Conservation (phyloP, 495 filamentous ascomycete species). For the Penicillium pulvis region DNA sequence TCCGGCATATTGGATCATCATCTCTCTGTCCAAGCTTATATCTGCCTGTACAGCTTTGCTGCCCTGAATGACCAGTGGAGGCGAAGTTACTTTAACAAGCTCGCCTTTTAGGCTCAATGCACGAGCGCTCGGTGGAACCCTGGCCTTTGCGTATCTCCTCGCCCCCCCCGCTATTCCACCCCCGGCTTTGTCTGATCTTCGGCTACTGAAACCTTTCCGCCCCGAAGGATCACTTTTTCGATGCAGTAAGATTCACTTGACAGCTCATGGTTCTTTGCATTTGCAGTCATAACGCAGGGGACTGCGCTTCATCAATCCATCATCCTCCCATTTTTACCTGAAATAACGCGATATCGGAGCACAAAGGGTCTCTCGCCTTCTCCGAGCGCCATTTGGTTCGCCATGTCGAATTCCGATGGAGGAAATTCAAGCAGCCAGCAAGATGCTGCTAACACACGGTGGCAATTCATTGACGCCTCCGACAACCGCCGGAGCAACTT, state of each 20-base stretch:
- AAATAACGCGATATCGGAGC: neutral
- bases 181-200: neutral
- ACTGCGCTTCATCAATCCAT: neutral
- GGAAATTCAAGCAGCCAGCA: neutral
- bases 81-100: neutral
- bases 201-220: neutral
- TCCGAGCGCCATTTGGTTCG: neutral
- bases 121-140: neutral
- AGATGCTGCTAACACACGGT: conserved; percentile 19
- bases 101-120: neutral
- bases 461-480: conserved; percentile 48
- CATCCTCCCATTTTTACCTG: neutral
- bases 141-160: neutral
- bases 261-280: neutral
- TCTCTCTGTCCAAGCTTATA: no score
- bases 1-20: neutral
- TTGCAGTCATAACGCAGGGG: neutral
- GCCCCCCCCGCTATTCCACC: neutral
- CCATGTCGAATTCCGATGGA: neutral
- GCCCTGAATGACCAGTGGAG: no score
- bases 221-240: neutral
- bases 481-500: conserved; percentile 42
- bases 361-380: neutral
- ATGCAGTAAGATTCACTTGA: neutral
- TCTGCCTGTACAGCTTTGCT: no score